Percentiles rank a stretch among this genome's conserved stretches.
Conservation (phyloP, 1,284 basidiomycete genomes). For the Marasmius fiardii region DNA sequence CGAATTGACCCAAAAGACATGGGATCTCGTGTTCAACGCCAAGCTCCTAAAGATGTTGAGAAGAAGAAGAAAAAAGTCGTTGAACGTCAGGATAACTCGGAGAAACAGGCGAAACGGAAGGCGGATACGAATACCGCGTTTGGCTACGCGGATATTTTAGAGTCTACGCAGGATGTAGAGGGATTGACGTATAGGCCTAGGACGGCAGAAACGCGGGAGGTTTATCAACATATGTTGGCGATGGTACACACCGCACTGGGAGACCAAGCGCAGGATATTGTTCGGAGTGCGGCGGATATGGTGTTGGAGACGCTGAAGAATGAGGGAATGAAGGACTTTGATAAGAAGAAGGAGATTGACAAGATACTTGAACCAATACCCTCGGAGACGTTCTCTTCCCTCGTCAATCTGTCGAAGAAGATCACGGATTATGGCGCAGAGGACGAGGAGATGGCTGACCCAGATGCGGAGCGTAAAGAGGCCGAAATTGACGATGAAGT, state of each 20-base stretch:
- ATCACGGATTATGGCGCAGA: constrained; percentile 94
- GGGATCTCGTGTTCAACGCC: constrained; percentile 87
- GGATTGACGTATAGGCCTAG: constrained; percentile 90
- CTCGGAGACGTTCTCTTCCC: constrained; percentile 81
- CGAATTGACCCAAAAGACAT: constrained; percentile 90
- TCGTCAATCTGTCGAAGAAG: constrained; percentile 90
- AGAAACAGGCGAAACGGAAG: constrained; percentile 56
- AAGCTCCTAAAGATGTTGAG: constrained; percentile 88
- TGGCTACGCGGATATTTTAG: constrained; percentile 85
- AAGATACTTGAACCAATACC: constrained; percentile 66
- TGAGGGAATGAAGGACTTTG: constrained; percentile 91
- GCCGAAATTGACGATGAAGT: constrained; percentile 90
- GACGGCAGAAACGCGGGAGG: constrained; percentile 91
- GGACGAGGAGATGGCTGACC: constrained; percentile 73
- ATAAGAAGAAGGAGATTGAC: constrained; percentile 96
- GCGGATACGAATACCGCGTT: constrained; percentile 55
- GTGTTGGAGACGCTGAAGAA: constrained; percentile 91
- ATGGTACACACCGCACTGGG: constrained; percentile 83
- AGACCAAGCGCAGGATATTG: constrained; percentile 94
- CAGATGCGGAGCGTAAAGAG: constrained; percentile 74
- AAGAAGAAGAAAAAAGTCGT: constrained; percentile 90
- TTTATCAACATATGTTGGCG: constrained; percentile 91
- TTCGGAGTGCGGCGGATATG: constrained; percentile 91
- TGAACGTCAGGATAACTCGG: constrained; percentile 43
- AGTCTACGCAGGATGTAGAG: constrained; percentile 91